phyloP scores from a whole-genome alignment of 495 filamentous ascomycete species.

The Penicillium angulare region DNA sequence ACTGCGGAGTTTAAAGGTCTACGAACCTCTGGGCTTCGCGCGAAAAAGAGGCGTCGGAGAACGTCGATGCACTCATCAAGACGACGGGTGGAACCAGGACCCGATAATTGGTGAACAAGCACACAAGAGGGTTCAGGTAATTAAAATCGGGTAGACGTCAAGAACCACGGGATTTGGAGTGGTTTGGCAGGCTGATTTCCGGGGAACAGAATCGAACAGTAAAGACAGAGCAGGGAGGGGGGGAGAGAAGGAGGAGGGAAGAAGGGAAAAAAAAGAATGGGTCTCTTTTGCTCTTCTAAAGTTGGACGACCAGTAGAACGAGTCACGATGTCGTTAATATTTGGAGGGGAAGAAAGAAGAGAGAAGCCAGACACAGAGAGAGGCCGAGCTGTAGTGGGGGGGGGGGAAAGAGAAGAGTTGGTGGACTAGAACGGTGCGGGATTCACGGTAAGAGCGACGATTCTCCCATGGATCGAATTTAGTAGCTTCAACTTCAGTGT shows the following conservation, averaged over 20 bases:
- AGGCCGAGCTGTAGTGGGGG: constrained; percentile 12
- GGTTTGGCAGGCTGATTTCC: too few species aligned
- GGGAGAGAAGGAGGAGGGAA: constrained; percentile 5
- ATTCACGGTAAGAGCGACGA: constrained; percentile 10
- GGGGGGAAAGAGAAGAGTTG: background rate
- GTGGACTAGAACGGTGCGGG: constrained; percentile 12
- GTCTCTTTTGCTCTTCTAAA: too few species aligned
- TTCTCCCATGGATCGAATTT: constrained; percentile 13
- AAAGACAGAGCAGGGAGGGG: constrained; percentile 6
- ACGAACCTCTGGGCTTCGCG: constrained; percentile 44
- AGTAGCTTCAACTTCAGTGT: constrained; percentile 1
- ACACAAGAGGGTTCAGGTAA: constrained; percentile 3
- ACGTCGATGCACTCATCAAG: constrained; percentile 51
- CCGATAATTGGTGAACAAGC: background rate
- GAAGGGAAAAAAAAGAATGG: constrained; percentile 18
- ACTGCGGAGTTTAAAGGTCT: background rate
- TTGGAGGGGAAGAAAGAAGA: background rate
- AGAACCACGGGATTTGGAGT: background rate
- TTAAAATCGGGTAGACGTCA: background rate
- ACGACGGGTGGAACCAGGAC: constrained; percentile 30
- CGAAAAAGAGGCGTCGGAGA: constrained; percentile 44
- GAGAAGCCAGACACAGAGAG: background rate
- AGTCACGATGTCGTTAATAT: constrained; percentile 26
- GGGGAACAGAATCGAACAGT: constrained; percentile 4
- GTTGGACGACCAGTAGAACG: constrained; percentile 8